phyloP scores from a whole-genome alignment of 2,329 filamentous ascomycete genomes.

The Rhytidhysteron rufulum region DNA sequence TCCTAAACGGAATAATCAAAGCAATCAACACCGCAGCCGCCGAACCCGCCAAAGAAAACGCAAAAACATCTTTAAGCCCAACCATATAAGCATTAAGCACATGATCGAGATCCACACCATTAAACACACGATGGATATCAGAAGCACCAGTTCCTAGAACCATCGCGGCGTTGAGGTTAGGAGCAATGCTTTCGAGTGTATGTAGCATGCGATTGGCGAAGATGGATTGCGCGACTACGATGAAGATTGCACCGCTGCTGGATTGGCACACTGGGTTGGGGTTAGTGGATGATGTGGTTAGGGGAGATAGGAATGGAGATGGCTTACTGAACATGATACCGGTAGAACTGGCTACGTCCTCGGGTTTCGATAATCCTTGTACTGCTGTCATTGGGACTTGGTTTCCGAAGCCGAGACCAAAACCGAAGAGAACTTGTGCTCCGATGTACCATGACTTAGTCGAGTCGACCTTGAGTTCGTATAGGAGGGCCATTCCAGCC shows the following conservation, averaged over 20 bases:
- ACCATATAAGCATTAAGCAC: conserved; percentile 12
- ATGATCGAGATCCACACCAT: conserved; percentile 6
- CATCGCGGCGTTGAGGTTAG: conserved; percentile 20
- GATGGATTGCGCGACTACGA: conserved; percentile 15
- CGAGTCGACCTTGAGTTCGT: conserved; percentile 34
- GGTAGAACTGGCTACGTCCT: conserved; percentile 32
- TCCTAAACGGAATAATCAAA: conserved; percentile 13
- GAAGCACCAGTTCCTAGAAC: conserved; percentile 41
- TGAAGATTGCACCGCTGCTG: conserved; percentile 15
- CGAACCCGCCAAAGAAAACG: conserved; percentile 49
- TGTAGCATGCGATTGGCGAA: conserved; percentile 15
- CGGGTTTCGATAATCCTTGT: conserved; percentile 24
- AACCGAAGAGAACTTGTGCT: conserved; percentile 17
- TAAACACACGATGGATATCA: conserved; percentile 31
- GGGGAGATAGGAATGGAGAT: background rate
- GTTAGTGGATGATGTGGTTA: too few species aligned
- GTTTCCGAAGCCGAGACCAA: conserved; percentile 19
- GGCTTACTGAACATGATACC: conserved; percentile 27
- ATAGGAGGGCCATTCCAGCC: conserved; percentile 38
- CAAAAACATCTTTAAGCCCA: conserved; percentile 13
- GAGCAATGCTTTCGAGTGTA: conserved; percentile 22
- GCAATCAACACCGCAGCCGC: conserved; percentile 10
- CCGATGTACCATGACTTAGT: conserved; percentile 32
- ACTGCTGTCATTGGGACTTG: conserved; percentile 27
- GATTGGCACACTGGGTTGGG: conserved; percentile 22